Base-by-base conservation (phyloP, 2,329 filamentous ascomycete genomes). In the Zymoseptoria pseudotritici region DNA sequence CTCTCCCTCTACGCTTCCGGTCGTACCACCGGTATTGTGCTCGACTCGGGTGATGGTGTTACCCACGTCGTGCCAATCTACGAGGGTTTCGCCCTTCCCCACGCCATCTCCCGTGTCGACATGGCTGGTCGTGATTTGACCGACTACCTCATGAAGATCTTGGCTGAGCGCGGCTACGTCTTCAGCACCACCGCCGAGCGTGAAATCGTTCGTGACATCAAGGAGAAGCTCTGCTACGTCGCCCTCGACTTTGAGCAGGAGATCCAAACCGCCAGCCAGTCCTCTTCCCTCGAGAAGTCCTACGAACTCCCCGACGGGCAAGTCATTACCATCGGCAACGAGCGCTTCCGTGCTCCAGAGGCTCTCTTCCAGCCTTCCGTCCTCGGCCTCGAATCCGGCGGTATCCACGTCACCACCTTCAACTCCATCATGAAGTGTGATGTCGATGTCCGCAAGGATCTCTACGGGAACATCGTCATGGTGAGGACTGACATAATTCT, bases 401-500 rank as follows among this genome's bases (percentile, higher is more conserved):
- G 94, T 82, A 97, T 99, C 82, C 94, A 97, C 84, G 92, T 96
- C 78, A 97, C 93, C 78, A 97, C 94, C 74, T 97, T 97, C 90
- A 97, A 97, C 89, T 97, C 94, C 75, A 97, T 99, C 88, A 97
- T 97, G 91, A 99, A 99, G 90, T 97, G 94, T 81, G 94, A 99
- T 82, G 92, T 99, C 80, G 94, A 99, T 80, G 94, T 99, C 82
- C 90, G 94, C 85, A 97, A 97, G 88, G 94, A 97, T 81, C 88
- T 99, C 71, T 99, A 99, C 82, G 92, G 92, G 80, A 99, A 99
- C 89, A 97, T 99, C 77, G 94, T 99, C 84, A 97, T 97, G 94
- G 92, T 97, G 88, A 71, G 91, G 83, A 67, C 22, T 53, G 22
- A 42, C 20, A 3, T 49, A n/a, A 26, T 36, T 11, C 11, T 31